These are phyloP conservation scores for Phellinidium pouzarii DNA, from an alignment of 1,284 basidiomycete species.

Conservation along the genomic window DNA sequence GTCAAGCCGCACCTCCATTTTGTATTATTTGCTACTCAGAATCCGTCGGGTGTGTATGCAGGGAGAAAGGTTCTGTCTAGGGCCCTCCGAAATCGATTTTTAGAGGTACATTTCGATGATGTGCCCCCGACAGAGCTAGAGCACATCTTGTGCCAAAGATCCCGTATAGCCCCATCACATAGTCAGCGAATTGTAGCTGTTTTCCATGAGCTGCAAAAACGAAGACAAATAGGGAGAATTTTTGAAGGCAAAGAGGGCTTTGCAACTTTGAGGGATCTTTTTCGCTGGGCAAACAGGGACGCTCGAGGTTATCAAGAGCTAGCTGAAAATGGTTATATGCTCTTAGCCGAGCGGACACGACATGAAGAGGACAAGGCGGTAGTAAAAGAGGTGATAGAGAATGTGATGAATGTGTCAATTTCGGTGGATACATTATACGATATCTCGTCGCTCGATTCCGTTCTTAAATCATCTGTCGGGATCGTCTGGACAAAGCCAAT, in stretches of 20 bases:
- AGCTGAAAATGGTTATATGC: conserved; percentile 96
- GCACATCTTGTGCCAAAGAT: conserved; percentile 85
- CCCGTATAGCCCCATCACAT: conserved; percentile 88
- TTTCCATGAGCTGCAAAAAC: conserved; percentile 90
- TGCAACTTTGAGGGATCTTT: conserved; percentile 93
- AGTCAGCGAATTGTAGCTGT: conserved; percentile 88
- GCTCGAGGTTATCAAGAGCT: conserved; percentile 88
- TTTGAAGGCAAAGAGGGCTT: conserved; percentile 98
- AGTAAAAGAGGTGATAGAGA: conserved; percentile 91
- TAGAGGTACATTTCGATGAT: conserved; percentile 97
- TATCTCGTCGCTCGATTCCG: conserved; percentile 53
- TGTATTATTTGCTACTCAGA: conserved; percentile 98
- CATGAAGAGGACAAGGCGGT: conserved; percentile 79
- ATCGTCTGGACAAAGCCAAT: conserved; percentile 93
- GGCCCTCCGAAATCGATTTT: conserved; percentile 97
- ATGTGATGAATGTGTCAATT: conserved; percentile 84
- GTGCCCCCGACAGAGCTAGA: conserved; percentile 93
- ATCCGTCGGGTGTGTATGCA: conserved; percentile 95
- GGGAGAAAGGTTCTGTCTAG: conserved; percentile 94
- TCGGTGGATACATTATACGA: conserved; percentile 67
- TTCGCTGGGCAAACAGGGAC: conserved; percentile 92
- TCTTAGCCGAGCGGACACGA: conserved; percentile 88
- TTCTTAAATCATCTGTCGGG: conserved; percentile 41
- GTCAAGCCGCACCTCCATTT: conserved; percentile 93
- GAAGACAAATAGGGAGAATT: conserved; percentile 84